Conservation (phyloP, 2,329 filamentous ascomycete species). For the Helotiales sp. region DNA sequence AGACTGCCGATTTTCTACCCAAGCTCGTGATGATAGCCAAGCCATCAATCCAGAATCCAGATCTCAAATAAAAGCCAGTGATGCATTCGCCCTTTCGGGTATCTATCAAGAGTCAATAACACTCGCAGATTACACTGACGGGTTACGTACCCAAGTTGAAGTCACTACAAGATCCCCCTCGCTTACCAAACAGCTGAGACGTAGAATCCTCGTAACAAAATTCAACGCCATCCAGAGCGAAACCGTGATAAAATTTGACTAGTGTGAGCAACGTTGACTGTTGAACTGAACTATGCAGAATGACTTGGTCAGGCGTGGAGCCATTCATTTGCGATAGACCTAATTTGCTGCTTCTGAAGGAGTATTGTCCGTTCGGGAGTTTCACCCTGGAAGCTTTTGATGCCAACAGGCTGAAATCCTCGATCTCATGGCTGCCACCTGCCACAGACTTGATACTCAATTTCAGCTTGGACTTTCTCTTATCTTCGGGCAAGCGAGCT, state of each 20-base stretch:
- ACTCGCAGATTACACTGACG: background rate
- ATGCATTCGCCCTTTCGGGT: constrained; percentile 84
- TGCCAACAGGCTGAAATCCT: constrained; percentile 72
- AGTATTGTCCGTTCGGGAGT: constrained; percentile 74
- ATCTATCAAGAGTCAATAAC: constrained; percentile 56
- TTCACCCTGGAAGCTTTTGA: constrained; percentile 77
- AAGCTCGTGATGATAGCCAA: constrained; percentile 88
- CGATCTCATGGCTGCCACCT: constrained; percentile 73
- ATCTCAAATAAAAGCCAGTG: constrained; percentile 82
- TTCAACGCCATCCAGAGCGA: constrained; percentile 82
- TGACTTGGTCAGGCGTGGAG: constrained; percentile 70
- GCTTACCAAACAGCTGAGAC: constrained; percentile 84
- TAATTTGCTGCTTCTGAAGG: constrained; percentile 76
- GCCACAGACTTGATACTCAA: constrained; percentile 78
- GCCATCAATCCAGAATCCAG: constrained; percentile 83
- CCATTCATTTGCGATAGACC: constrained; percentile 75
- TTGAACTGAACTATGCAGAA: constrained; percentile 72
- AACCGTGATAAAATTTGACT: constrained; percentile 77
- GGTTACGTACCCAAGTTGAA: constrained; percentile 74
- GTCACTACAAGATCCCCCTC: constrained; percentile 71
- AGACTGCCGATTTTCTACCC: constrained; percentile 84
- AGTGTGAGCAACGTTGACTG: constrained; percentile 76
- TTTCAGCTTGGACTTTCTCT: constrained; percentile 71
- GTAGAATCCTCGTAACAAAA: constrained; percentile 91
- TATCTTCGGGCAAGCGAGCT: constrained; percentile 70